phyloP scores from a whole-genome alignment of 2,329 filamentous ascomycete genomes.

The Pseudocercospora fuligena region DNA sequence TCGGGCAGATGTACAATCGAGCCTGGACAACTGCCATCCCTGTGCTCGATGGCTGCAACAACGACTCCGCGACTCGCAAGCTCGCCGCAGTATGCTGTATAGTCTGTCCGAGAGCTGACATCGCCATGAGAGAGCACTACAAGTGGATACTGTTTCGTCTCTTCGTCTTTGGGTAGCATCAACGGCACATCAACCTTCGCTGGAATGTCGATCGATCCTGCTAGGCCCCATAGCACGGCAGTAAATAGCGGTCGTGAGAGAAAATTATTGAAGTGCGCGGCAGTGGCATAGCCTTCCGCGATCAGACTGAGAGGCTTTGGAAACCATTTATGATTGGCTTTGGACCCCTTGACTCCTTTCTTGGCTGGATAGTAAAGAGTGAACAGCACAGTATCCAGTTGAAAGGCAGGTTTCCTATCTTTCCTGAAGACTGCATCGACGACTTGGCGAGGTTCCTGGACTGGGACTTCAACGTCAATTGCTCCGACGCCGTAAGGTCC shows the following conservation, averaged over 20 bases:
- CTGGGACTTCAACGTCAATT: constrained; percentile 45
- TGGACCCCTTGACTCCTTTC: constrained; percentile 28
- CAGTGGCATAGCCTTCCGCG: constrained; percentile 48
- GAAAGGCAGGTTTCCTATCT: constrained; percentile 45
- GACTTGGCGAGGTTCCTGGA: constrained; percentile 39
- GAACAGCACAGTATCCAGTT: constrained; percentile 48
- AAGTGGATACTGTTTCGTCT: constrained; percentile 38
- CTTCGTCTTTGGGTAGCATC: neutral
- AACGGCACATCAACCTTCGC: constrained; percentile 45
- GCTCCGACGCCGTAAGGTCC: constrained; percentile 48
- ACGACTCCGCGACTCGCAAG: constrained; percentile 50
- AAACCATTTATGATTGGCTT: constrained; percentile 47
- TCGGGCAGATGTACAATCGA: constrained; percentile 43
- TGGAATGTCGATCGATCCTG: constrained; percentile 46
- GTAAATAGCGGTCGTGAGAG: constrained; percentile 44
- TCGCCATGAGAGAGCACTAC: constrained; percentile 52
- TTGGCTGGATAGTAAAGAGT: constrained; percentile 49
- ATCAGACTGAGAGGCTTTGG: constrained; percentile 48
- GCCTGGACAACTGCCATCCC: constrained; percentile 51
- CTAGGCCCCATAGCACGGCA: constrained; percentile 46
- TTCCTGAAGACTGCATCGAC: constrained; percentile 43
- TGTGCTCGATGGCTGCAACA: constrained; percentile 50
- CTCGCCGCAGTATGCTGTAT: constrained; percentile 50
- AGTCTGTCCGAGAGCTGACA: constrained; percentile 49
- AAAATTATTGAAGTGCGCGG: constrained; percentile 43